These are phyloP conservation scores for Phytophthora crassamura DNA, from an alignment of 352 stramenopile species.

Conservation along the genomic window DNA sequence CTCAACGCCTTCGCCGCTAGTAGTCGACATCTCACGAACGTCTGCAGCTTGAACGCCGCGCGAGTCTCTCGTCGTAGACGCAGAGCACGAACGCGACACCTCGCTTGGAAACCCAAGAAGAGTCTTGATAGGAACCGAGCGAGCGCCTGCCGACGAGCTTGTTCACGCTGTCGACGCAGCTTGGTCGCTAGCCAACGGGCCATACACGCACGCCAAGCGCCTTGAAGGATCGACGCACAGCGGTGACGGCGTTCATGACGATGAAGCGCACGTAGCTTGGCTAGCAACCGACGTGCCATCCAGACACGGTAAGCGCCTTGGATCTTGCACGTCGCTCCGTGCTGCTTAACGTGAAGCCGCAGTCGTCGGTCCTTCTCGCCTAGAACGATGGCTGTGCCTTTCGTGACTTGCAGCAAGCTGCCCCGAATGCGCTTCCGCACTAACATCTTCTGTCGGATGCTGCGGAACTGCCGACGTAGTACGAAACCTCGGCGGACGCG, in stretches of 20 bases:
- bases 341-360: slow-evolving; percentile 30
- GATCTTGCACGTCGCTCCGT: slow-evolving; percentile 37
- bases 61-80: slow-evolving; percentile 34
- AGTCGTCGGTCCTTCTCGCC: slow-evolving; percentile 62
- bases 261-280: slow-evolving; percentile 41
- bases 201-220: slow-evolving; percentile 41
- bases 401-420: slow-evolving; percentile 66
- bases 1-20: slow-evolving; percentile 45
- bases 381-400: slow-evolving; percentile 66
- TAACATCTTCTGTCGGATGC: slow-evolving; percentile 57
- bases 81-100: slow-evolving; percentile 50
- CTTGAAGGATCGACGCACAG: slow-evolving; percentile 40
- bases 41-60: slow-evolving; percentile 53
- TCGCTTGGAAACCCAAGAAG: slow-evolving; percentile 55
- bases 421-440: slow-evolving; percentile 71
- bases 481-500: slow-evolving; percentile 60
- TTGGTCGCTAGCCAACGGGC: slow-evolving; percentile 37
- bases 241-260: slow-evolving; percentile 28
- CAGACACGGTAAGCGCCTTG: slow-evolving; percentile 48
- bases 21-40: slow-evolving; percentile 29
- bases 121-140: slow-evolving; percentile 36
- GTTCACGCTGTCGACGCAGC: slow-evolving; percentile 21
- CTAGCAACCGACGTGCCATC: slow-evolving; percentile 29
- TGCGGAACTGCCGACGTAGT: slow-evolving; percentile 53
- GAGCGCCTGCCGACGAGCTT: slow-evolving; percentile 38